Base-by-base conservation (phyloP, 2,329 filamentous ascomycete genomes). In the Penicillium paneum region DNA sequence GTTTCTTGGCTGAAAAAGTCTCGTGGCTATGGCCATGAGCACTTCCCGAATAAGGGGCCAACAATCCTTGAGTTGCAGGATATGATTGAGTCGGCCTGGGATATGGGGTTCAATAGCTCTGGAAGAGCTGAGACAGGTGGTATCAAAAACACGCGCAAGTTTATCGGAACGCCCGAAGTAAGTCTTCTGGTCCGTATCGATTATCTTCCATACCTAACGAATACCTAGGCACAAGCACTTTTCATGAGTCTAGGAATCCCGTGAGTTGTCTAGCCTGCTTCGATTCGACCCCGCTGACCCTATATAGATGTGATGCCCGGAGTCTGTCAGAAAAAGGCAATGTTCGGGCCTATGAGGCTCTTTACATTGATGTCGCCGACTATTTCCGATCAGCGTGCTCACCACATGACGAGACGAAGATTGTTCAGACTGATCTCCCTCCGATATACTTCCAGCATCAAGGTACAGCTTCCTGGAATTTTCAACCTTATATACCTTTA, bases 141-240 rank as follows among this genome's bases (percentile, higher is more conserved):
- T 1, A 89, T 97, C 59, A 84, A 79, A 59, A 87, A 87, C n/a
- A 96, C 92, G 0, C 84, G 94, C 56, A 97, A 97, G 71, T 97
- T 94, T 68, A 97, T 97, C 63, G 93, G 93, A 15, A 97, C 93
- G 1, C 86, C 90, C 8, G 93, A 97, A 79, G 89, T 90, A 77
- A 62, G 69, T 58, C 10, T 32, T 45, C 2, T 21, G 29, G n/a
- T 26, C 17, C 10, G 28, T 3, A 21, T 26, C 8, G 3, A 15
- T n/a, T 13, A 3, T 43, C 15, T 24, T 13, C 28, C 3, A 47
- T 43, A 21, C 39, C 58, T 59, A 54, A 65, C 52, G 57, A 35
- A 12, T 19, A 5, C 24, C 31, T 49, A 91, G 88, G 91, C 89
- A 6, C 84, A 93, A 71, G 90, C 91, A 8, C 81, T 96, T 61